Evolutionary conservation across 139 green algal species (phyloP), one percentile per base, ranked within the genome.

Genomic region (Chlamydomonas incerta): DNA sequence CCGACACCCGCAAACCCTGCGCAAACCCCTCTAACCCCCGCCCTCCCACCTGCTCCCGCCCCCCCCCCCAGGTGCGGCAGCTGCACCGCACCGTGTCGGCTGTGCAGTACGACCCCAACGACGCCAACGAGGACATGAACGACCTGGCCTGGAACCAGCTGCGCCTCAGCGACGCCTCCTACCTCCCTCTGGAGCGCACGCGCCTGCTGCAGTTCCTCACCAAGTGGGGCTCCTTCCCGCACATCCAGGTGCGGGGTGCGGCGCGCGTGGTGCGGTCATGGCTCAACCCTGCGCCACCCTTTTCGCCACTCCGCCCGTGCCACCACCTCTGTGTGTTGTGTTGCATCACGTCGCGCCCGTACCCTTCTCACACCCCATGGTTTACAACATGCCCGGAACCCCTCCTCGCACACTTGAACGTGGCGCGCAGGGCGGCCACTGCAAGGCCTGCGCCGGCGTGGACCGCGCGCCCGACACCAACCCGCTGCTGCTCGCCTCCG

Each of bases 211-310:
- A 75, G 23, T 80, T 91, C 57, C 80, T 91, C 23, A 79, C 65
- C 20, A 83, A 83, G 52, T 91, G 88, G 88, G 83, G 83, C 75
- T 84, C 83, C 26, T 91, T 91, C 72, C 88, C 88, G 28, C 88
- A 91, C 72, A 77, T 91, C 23, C 75, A 86, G 41, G 41, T 50
- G 41, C 41, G 41, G n/a, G n/a, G n/a, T n/a, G n/a, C n/a, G n/a
- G n/a, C n/a, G n/a, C n/a, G n/a, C n/a, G n/a, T n/a, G n/a, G n/a
- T n/a, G n/a, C n/a, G n/a, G n/a, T n/a, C n/a, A n/a, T n/a, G n/a
- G n/a, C n/a, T n/a, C n/a, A n/a, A n/a, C n/a, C n/a, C n/a, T n/a
- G n/a, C n/a, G n/a, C n/a, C n/a, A n/a, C n/a, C n/a, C n/a, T n/a
- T n/a, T n/a, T n/a, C n/a, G n/a, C n/a, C n/a, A n/a, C n/a, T n/a